These are phyloP conservation scores for Avena insularis DNA, from an alignment of 176 grass and related monocot species.

Conservation along the genomic window DNA sequence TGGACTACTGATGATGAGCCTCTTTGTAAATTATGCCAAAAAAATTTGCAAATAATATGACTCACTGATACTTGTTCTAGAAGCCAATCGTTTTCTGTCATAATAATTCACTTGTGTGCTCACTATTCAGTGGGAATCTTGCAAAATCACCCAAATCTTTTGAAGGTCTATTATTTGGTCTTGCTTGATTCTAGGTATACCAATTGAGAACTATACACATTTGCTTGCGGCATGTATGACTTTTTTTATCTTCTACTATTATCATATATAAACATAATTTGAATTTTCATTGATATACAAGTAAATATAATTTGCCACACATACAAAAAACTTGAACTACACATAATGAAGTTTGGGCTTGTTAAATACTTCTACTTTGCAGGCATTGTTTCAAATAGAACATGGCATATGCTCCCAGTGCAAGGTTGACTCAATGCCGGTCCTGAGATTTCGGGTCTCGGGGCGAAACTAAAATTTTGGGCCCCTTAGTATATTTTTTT, in stretches of 20 bases:
- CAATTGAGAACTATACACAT: constrained; percentile 52
- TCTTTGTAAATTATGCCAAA: constrained; percentile 94
- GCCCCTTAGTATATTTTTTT: too few species aligned
- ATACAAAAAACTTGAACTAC: too few species aligned
- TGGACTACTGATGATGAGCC: constrained; percentile 73
- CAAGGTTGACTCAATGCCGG: constrained; percentile 55
- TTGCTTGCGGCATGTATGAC: constrained; percentile 67
- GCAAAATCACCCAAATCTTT: constrained; percentile 95
- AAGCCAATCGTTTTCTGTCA: constrained; percentile 12
- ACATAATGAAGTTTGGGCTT: neutral
- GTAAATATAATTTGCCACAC: constrained; percentile 7
- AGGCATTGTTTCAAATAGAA: constrained; percentile 92
- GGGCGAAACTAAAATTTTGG: too few species aligned
- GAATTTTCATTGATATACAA: neutral
- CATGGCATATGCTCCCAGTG: constrained; percentile 71
- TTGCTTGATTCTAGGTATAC: constrained; percentile 79
- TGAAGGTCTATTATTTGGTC: constrained; percentile 88
- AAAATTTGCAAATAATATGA: constrained; percentile 67
- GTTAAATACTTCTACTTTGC: constrained; percentile 34
- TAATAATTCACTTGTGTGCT: constrained; percentile 17
- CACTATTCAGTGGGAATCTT: constrained; percentile 61
- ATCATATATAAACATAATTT: neutral
- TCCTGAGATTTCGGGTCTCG: too few species aligned
- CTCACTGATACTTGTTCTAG: constrained; percentile 29
- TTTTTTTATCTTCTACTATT: constrained; percentile 16